Evolutionary conservation across 129 eudicot genomes (phyloP), one percentile per base, ranked within the genome.

Genomic region (Tagetes patula): DNA sequence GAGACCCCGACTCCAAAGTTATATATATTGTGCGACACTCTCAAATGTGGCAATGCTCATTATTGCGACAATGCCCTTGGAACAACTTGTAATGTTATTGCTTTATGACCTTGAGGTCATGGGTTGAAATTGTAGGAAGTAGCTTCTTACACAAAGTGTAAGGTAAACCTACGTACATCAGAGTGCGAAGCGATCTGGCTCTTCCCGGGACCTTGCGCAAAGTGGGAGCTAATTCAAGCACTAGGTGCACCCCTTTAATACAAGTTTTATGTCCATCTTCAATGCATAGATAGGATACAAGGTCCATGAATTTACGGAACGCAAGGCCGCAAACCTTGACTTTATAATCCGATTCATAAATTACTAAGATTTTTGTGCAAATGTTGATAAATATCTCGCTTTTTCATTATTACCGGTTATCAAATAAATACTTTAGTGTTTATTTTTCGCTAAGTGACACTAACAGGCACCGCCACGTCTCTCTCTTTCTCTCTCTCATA

Each of bases 391-490:
- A 77, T 71, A 42, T 30, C 73, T 78, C 72, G 50, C 42, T 42
- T 72, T 56, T 64, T 71, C 77, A 78, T 46, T 63, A 73, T 47
- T 20, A 11, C 20, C 11, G 52, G 58, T 55, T 49, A 63, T 52
- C n/a, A 6, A 62, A 62, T 38, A 39, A 64, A 78, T 78, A 78
- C 30, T 78, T 64, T 78, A 78, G 68, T 71, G 64, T 78, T 53
- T 62, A 78, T 63, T 56, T 78, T 78, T 64, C 72, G 68, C 77
- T 64, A 78, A 48, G 77, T 71, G 77, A 71, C 82, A 72, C 68
- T 60, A 78, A 78, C 82, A 47, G 72, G 42, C 77, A 78, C 82
- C 82, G 82, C 82, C 82, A 78, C 66, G 58, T 10, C 82, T 70
- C 62, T 71, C 66, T 76, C 27, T 20, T 20, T 10, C 82, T 70